Conservation (phyloP, 1,284 basidiomycete genomes). For the Coniferiporia weirii region DNA sequence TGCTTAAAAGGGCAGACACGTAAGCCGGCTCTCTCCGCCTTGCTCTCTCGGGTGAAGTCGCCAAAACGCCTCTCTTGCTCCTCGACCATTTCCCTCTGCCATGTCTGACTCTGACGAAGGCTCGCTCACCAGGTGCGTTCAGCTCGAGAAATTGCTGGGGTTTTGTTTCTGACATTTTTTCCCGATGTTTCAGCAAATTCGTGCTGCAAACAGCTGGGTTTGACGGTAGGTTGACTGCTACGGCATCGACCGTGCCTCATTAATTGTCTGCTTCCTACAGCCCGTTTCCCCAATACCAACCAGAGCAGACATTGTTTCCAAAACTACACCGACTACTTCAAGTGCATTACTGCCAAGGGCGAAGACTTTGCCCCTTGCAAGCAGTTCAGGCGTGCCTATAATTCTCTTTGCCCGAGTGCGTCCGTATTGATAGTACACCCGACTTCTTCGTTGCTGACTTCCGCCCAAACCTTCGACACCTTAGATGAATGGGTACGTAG, state of each 20-base stretch:
- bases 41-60: conserved; percentile 5
- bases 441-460: conserved; percentile 15
- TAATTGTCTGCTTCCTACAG: conserved; percentile 32
- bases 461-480: background rate
- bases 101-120: conserved; percentile 57
- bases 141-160: background rate
- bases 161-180: conserved; percentile 17
- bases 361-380: conserved; percentile 98
- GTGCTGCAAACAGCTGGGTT: conserved; percentile 83
- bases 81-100: conserved; percentile 21
- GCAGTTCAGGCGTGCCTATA: conserved; percentile 96
- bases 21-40: conserved; percentile 1
- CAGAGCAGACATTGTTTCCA: conserved; percentile 96
- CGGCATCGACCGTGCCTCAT: background rate
- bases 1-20: background rate
- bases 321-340: conserved; percentile 97
- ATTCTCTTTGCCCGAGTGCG: conserved; percentile 97
- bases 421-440: conserved; percentile 23
- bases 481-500: conserved; percentile 79
- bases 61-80: conserved; percentile 3
- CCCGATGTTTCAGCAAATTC: conserved; percentile 56
- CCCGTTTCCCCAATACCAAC: conserved; percentile 94
- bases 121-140: conserved; percentile 46
- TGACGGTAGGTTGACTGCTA: conserved; percentile 53
- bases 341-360: conserved; percentile 95